Evolutionary conservation across 202 grass and related monocot species (phyloP).

Genomic region (Setaria viridis): DNA sequence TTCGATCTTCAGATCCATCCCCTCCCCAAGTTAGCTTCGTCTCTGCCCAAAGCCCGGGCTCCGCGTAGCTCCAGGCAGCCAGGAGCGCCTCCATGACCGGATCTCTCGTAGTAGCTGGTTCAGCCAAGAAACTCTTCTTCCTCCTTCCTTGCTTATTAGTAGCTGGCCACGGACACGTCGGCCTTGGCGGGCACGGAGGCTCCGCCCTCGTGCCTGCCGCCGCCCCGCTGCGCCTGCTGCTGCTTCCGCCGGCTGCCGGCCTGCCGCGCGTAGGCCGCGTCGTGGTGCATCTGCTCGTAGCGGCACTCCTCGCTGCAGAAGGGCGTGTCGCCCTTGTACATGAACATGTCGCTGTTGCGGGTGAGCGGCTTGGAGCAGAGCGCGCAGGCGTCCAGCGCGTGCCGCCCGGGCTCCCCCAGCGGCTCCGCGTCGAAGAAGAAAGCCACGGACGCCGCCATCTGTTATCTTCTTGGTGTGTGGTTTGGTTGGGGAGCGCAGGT

Average conservation of each 20-base stretch:
- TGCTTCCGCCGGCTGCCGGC: not conserved
- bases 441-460: constrained; percentile 47
- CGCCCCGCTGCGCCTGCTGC: constrained; percentile 21
- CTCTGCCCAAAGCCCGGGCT: not conserved
- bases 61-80: not conserved
- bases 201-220: constrained; percentile 4
- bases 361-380: constrained; percentile 72
- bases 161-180: constrained; percentile 43
- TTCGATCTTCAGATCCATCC: not conserved
- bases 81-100: not conserved
- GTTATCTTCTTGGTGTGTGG: not conserved
- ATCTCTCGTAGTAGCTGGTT: not conserved
- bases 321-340: constrained; percentile 76
- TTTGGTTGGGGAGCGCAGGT: not conserved
- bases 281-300: constrained; percentile 77
- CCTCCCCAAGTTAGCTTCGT: not conserved
- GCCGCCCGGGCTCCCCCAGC: constrained; percentile 32
- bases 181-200: constrained; percentile 31
- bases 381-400: constrained; percentile 70
- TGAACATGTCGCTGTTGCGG: constrained; percentile 72
- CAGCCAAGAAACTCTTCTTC: not conserved
- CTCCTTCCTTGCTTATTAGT: not conserved
- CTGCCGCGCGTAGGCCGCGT: constrained; percentile 45
- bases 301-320: constrained; percentile 98
- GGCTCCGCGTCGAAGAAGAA: constrained; percentile 71